A percentile compares a stretch with the other conserved stretches of the same genome.
Conservation (phyloP, 345 rosid genomes). For the Eucalyptus tenuipes region DNA sequence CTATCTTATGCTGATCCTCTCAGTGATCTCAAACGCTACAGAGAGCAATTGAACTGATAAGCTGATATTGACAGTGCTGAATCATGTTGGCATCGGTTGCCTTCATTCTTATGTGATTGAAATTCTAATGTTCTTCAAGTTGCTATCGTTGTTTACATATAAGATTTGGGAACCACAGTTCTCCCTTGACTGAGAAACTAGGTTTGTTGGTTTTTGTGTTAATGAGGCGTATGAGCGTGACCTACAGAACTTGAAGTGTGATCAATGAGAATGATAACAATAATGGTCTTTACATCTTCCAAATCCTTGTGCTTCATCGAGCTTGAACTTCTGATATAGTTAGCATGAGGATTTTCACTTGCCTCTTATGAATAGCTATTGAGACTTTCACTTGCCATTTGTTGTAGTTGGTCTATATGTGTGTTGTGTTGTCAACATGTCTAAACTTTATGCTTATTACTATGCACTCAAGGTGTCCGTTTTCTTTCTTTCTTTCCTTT, state of each 20-base stretch:
- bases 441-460: background rate
- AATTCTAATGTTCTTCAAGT: background rate
- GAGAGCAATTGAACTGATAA: background rate
- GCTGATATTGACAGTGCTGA: background rate
- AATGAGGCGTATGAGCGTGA: background rate
- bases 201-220: background rate
- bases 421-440: background rate
- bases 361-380: background rate
- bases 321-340: background rate
- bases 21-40: background rate
- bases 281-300: background rate
- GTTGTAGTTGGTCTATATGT: background rate
- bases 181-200: background rate
- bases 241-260: background rate
- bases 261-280: background rate
- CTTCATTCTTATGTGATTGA: background rate
- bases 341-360: background rate
- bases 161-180: background rate
- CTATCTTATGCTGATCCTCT: background rate
- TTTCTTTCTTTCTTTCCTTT: background rate
- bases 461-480: background rate
- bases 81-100: background rate
- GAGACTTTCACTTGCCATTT: background rate
- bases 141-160: background rate
- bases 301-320: background rate